A percentile compares a stretch with the other conserved stretches of the same genome.
These are phyloP conservation scores for Pelargonium fulgidum DNA, from an alignment of 441 rosid genomes.

Conservation along the genomic window DNA sequence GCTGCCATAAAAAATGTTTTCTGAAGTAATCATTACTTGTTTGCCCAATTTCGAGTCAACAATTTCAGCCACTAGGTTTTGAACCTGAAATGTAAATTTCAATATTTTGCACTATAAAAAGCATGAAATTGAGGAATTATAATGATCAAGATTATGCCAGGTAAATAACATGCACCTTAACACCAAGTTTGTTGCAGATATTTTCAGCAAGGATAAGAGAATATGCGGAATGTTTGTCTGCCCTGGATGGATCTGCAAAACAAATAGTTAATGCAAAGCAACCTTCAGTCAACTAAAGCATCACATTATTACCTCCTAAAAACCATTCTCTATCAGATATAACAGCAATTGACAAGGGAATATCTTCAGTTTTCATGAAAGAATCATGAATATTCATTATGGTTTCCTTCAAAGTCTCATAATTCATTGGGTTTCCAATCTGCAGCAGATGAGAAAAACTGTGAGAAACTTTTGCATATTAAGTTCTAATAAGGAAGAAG, in stretches of 20 bases:
- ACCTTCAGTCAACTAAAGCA: conserved; percentile 14
- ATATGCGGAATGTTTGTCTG: conserved; percentile 83
- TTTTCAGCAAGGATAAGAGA: conserved; percentile 90
- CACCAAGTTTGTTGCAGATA: conserved; percentile 75
- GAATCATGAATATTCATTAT: conserved; percentile 48
- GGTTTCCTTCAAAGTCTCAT: conserved; percentile 63
- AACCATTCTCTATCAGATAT: conserved; percentile 83
- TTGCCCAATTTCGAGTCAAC: conserved; percentile 86
- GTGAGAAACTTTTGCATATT: conserved; percentile 5
- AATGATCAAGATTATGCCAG: too few relatives aligned
- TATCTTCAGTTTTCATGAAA: conserved; percentile 37
- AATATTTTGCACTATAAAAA: too few relatives aligned
- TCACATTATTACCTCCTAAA: conserved; percentile 48
- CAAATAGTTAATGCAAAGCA: conserved; percentile 16
- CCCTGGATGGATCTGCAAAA: conserved; percentile 71
- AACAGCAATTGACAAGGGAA: conserved; percentile 76
- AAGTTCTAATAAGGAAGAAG: too few relatives aligned
- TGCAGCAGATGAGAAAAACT: conserved; percentile 27
- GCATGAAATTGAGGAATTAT: too few relatives aligned
- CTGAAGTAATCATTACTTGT: conserved; percentile 44
- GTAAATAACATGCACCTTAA: conserved; percentile 35
- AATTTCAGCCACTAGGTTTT: conserved; percentile 91
- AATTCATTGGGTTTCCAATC: conserved; percentile 87
- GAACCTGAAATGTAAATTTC: conserved; percentile 12
- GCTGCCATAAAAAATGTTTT: conserved; percentile 13